Conservation (phyloP, 1,284 basidiomycete genomes). For the Rhodotorula sp. region DNA sequence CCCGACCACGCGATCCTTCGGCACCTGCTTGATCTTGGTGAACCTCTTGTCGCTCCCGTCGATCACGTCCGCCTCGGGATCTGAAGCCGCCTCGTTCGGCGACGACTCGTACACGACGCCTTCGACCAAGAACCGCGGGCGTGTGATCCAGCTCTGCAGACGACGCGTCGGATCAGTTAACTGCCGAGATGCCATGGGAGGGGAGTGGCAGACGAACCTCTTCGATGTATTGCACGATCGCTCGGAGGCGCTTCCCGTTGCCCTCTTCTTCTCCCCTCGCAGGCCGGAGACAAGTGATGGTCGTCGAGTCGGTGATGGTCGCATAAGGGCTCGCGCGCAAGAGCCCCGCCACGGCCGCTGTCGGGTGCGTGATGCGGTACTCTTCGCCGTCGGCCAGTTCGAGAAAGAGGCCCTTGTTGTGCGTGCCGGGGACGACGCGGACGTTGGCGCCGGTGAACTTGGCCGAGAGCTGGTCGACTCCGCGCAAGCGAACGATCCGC, state of each 20-base stretch:
- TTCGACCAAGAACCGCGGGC: conserved; percentile 80
- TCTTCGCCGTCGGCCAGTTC: conserved; percentile 60
- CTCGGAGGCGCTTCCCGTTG: conserved; percentile 59
- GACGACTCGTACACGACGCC: conserved; percentile 72
- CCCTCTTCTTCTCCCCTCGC: conserved; percentile 50
- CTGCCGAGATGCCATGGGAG: neutral
- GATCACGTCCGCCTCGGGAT: conserved; percentile 42
- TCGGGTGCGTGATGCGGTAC: conserved; percentile 70
- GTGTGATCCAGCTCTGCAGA: conserved; percentile 81
- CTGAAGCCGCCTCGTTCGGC: conserved; percentile 17
- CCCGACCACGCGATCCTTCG: conserved; percentile 70
- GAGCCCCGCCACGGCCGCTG: conserved; percentile 84
- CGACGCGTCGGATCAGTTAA: neutral
- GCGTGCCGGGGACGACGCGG: conserved; percentile 74
- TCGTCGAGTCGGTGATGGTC: conserved; percentile 74
- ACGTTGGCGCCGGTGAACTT: conserved; percentile 57
- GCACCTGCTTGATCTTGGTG: conserved; percentile 85
- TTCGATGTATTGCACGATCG: conserved; percentile 92
- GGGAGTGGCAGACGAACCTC: conserved; percentile 60
- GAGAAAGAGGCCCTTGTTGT: conserved; percentile 86
- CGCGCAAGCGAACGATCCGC: conserved; percentile 28
- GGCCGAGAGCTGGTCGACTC: conserved; percentile 85
- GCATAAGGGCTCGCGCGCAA: conserved; percentile 86
- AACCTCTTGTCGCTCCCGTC: conserved; percentile 57
- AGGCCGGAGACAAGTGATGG: conserved; percentile 59